Evolutionary conservation across 176 grass and related monocot species (phyloP), one percentile per base, ranked within the genome.

Genomic region (Otatea glauca): DNA sequence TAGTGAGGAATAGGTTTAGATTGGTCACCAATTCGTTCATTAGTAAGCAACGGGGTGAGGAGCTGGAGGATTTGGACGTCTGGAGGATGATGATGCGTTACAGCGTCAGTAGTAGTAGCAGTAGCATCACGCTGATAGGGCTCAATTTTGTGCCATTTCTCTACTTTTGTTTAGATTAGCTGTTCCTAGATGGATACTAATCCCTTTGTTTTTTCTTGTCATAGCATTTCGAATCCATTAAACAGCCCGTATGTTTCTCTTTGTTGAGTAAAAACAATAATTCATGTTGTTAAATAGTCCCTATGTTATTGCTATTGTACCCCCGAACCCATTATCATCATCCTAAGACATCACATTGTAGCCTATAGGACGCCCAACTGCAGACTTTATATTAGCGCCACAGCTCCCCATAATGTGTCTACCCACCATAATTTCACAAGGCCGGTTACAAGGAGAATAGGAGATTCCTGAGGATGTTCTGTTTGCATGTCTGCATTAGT

Each of bases 61-160:
- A 64, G 80, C 44, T 10, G 54, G 45, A 64, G 8, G 35, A 66
- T 89, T 41, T 86, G 20, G 77, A 43, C 41, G 25, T 85, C 70
- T 68, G 4, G 27, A 85, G 51, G 27, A 44, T 16, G 23, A 15
- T 51, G 61, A 6, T 16, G 54, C 54, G 41, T 75, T 2, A 25
- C 21, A 53, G 50, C 50, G 15, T 10, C n/a, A 16, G 14, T 0
- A 3, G 38, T 14, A 4, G 15, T 0, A 14, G 17, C 18, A 23
- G 55, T 58, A 23, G 55, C 55, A 58, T 58, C 55, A n/a, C 55
- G 55, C 18, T 72, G 15, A 24, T 38, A 58, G 4, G 21, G 55
- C 8, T 51, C 39, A 23, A 77, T 18, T 65, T 54, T 9, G 72
- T 43, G 44, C 56, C 20, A 8, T 55, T 38, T 34, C 9, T 0